Base-by-base conservation (phyloP, 2,329 filamentous ascomycete species). In the Phyllosticta citrichinensis region DNA sequence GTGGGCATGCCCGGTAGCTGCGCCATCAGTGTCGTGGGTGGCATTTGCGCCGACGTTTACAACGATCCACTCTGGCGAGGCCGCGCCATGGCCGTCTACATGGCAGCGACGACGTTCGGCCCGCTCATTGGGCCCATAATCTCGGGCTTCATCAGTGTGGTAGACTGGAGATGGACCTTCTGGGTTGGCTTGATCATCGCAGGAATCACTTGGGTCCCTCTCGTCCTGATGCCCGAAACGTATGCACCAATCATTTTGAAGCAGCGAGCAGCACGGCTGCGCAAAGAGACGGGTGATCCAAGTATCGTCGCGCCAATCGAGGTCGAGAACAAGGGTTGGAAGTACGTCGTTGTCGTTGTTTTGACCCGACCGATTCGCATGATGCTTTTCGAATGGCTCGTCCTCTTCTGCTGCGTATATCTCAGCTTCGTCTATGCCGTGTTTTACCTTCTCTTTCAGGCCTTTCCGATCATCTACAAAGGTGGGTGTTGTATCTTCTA, bases 391-490 rank as follows among this genome's bases (percentile, higher is more conserved):
- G 89, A 94, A 69, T 85, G 87, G 56, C 87, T 93, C 56, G 87
- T 93, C 8, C 78, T 85, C 24, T 86, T 84, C 56, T 83, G 82
- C 1, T 92, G 91, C 71, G 77, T 91, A 11, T 84, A 88, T 35
- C 77, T 92, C 27, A 80, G 85, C 35, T 76, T 79, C 56, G 76
- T 74, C 9, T 92, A 91, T 68, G 81, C 78, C 3, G 80, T 86
- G 63, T 83, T 86, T 64, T 86, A 84, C 77, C 88, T 92, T 74
- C 90, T 85, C 68, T 90, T 93, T 66, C 84, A 90, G 70, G 86
- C 87, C 2, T 92, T 87, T 70, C 86, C 70, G 69, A 83, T 68
- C 63, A 87, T 91, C 64, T 92, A 89, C 71, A 76, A 81, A 64
- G 69, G 74, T 24, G 20, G 57, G 59, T 54, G 10, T 30, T 40